Conservation (phyloP, 148 eudicot species). For the Chenopodium album region DNA sequence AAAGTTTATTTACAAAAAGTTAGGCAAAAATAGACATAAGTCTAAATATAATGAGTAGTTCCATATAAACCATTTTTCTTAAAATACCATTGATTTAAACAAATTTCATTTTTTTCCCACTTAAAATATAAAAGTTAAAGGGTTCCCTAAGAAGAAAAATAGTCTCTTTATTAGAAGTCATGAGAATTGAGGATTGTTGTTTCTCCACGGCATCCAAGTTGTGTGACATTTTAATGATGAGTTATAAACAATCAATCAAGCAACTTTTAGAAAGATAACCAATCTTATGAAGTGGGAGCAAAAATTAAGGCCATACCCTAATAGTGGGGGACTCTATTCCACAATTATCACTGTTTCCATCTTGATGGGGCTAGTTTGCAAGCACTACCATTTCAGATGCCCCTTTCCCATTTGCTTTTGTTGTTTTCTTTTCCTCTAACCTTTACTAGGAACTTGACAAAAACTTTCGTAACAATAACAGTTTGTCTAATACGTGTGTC, state of each 20-base stretch:
- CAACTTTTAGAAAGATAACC: conserved; percentile 9
- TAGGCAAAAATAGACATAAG: no score
- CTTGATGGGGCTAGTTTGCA: not conserved
- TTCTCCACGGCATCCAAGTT: conserved; percentile 1
- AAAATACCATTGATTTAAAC: no score
- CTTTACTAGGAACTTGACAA: not conserved
- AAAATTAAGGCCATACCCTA: not conserved
- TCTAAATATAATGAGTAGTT: no score
- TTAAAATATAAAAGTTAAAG: no score
- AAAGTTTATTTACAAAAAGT: no score
- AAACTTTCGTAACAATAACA: not conserved
- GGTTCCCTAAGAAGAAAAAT: no score
- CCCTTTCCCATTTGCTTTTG: not conserved
- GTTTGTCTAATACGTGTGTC: not conserved
- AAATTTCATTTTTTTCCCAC: no score
- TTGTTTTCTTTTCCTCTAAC: not conserved
- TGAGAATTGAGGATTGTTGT: not conserved
- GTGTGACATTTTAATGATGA: conserved; percentile 6
- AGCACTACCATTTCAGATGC: not conserved
- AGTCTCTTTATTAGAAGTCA: no score
- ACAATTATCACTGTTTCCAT: not conserved
- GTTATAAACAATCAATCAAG: not conserved
- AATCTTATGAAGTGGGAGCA: conserved; percentile 19
- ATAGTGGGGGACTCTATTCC: conserved; percentile 16
- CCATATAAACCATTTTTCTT: no score